Base-by-base conservation (phyloP, 2,329 filamentous ascomycete genomes). In the Drechslera avenae region DNA sequence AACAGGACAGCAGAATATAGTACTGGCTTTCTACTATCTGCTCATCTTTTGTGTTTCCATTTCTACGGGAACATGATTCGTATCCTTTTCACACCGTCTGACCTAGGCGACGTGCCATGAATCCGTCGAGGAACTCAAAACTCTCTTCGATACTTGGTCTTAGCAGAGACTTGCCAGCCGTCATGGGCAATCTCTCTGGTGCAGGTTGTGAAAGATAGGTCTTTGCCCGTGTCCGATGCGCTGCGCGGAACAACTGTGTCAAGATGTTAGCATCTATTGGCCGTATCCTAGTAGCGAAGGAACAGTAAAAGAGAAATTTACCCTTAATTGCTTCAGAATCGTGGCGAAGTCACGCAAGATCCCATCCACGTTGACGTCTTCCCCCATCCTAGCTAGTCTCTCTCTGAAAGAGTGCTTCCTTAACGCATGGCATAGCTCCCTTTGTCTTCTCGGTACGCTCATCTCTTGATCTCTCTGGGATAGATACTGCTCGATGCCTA, bases 401-500 rank as follows among this genome's bases (percentile, higher is more conserved):
- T 16, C 17, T 17, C 42, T 34, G 8, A 52, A 46, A 8, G 37
- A 42, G n/a, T 42, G 30, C 28, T 47, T 47, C 13, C 37, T 42
- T 16, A 47, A 16, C 8, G 37, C 28, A 36, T 37, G 32, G 7
- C 37, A 39, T 7, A 47, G 16, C 7, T 50, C 36, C 23, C 48
- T 45, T 4, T 50, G 41, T 26, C 31, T 45, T 30, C 14, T 45
- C 3, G 47, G 41, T 14, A 50, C 14, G 18, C 35, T 44, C 13
- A 41, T 21, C 40, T 40, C 40, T n/a, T 34, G 34, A 10, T 50
- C 41, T 21, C 30, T 39, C 19, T 7, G n/a, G 5, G 35, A 37
- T 4, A 50, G 40, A 35, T 50, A 50, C 21, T 39, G 40, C 7
- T 50, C 41, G 6, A 50, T 45, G 18, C 47, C 47, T n/a, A 50